These are phyloP conservation scores for Apiospora saccharicola DNA, from an alignment of 2,329 filamentous ascomycete species.

Conservation along the genomic window DNA sequence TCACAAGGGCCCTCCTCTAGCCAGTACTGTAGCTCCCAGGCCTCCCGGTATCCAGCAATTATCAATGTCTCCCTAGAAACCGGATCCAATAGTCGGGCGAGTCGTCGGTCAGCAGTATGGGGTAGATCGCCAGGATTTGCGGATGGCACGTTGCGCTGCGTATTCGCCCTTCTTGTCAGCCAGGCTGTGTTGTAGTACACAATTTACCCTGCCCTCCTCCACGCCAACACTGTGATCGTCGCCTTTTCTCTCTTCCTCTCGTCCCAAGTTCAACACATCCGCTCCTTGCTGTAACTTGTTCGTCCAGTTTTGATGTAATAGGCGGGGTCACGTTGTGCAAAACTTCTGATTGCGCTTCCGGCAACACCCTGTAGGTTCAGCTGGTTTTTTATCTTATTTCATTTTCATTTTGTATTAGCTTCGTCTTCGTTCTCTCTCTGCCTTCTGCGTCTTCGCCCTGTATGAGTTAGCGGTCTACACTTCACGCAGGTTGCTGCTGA, in stretches of 20 bases:
- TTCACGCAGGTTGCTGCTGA: neutral
- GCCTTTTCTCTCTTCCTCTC: constrained; percentile 5
- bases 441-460: neutral
- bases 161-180: neutral
- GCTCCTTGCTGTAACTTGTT: constrained; percentile 5
- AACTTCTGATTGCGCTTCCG: neutral
- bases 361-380: neutral
- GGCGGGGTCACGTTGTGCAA: neutral
- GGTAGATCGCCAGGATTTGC: constrained; percentile 15
- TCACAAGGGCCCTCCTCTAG: neutral
- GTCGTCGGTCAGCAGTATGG: constrained; percentile 22
- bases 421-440: neutral
- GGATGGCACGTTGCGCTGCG: constrained; percentile 17
- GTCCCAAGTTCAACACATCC: constrained; percentile 2
- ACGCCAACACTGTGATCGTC: neutral
- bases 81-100: constrained; percentile 16
- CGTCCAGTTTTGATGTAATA: neutral
- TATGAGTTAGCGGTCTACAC: neutral
- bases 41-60: neutral
- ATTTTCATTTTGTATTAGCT: neutral
- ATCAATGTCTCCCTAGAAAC: neutral
- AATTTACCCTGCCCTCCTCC: neutral
- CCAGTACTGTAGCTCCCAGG: neutral
- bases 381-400: neutral
- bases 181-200: neutral